These are phyloP conservation scores for Lachnellula suecica DNA, from an alignment of 2,329 filamentous ascomycete species.

Conservation along the genomic window DNA sequence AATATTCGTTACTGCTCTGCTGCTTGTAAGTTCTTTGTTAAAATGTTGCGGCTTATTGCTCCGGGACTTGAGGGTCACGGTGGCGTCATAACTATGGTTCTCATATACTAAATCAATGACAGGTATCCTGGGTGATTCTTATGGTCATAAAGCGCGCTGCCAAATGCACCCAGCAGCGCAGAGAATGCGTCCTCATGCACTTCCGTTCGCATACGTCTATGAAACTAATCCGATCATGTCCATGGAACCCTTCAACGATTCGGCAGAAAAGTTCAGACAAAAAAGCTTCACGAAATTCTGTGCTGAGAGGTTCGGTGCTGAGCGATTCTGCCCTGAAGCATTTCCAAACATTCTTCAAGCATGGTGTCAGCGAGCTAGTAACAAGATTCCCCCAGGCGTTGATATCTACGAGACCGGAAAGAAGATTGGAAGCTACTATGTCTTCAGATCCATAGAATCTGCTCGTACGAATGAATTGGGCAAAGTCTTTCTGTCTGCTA, in stretches of 20 bases:
- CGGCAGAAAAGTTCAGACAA: conserved; percentile 24
- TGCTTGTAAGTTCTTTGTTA: too few species aligned
- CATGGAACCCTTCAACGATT: neutral
- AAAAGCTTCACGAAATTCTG: conserved; percentile 26
- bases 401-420: conserved; percentile 11
- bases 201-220: conserved; percentile 7
- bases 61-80: too few species aligned
- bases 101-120: too few species aligned
- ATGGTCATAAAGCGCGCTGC: conserved; percentile 18
- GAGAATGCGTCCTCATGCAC: neutral
- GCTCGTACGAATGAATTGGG: conserved; percentile 1
- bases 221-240: conserved; percentile 8
- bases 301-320: too few species aligned
- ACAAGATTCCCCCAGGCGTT: conserved; percentile 1
- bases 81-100: too few species aligned
- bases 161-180: conserved; percentile 8
- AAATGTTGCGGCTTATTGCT: too few species aligned
- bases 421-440: conserved; percentile 25
- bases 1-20: conserved; percentile 25
- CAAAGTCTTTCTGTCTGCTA: neutral
- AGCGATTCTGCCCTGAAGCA: too few species aligned
- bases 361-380: conserved; percentile 15
- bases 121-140: conserved; percentile 23
- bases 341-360: conserved; percentile 22
- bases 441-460: conserved; percentile 23